A percentile compares a stretch with the other conserved stretches of the same genome.
Evolutionary conservation across 1,284 basidiomycete genomes (phyloP).

Genomic region (Irpex sp.): DNA sequence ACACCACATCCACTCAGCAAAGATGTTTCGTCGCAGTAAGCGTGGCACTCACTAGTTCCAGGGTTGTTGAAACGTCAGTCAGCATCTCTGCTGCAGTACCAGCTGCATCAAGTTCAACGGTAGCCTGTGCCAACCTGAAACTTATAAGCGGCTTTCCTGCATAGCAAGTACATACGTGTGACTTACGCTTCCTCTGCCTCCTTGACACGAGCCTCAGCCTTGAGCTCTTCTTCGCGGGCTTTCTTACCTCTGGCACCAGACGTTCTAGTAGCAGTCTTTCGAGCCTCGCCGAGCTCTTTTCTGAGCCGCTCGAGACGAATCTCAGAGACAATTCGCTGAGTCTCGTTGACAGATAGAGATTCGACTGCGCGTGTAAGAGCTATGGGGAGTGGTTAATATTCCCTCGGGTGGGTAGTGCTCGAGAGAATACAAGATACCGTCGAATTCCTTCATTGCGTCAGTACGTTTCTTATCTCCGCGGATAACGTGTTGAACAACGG

Average conservation of each 20-base stretch:
- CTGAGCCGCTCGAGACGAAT: constrained; percentile 26
- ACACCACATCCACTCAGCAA: too few species aligned
- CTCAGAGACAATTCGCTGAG: constrained; percentile 13
- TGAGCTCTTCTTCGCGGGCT: constrained; percentile 26
- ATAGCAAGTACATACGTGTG: not conserved
- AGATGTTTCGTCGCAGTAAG: not conserved
- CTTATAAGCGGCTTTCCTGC: not conserved
- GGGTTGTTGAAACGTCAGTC: constrained; percentile 9
- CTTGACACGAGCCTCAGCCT: constrained; percentile 25
- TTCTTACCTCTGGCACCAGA: constrained; percentile 49
- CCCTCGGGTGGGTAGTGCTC: not conserved
- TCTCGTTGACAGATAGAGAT: constrained; percentile 14
- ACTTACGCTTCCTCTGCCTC: constrained; percentile 9
- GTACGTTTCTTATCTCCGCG: constrained; percentile 9
- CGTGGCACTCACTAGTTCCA: constrained; percentile 3
- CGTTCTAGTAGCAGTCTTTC: constrained; percentile 51
- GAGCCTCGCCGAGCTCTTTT: constrained; percentile 41
- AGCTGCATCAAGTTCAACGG: constrained; percentile 1
- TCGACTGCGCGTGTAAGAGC: constrained; percentile 16
- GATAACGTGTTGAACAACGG: constrained; percentile 10
- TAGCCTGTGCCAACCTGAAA: not conserved
- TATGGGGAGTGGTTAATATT: constrained; percentile 4
- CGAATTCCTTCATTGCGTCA: constrained; percentile 11
- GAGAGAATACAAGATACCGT: not conserved
- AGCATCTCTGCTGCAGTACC: constrained; percentile 9